Evolutionary conservation across 768 basidiomycete species (phyloP), one percentile per base, ranked within the genome.

Genomic region (Kwoniella heveanensis): DNA sequence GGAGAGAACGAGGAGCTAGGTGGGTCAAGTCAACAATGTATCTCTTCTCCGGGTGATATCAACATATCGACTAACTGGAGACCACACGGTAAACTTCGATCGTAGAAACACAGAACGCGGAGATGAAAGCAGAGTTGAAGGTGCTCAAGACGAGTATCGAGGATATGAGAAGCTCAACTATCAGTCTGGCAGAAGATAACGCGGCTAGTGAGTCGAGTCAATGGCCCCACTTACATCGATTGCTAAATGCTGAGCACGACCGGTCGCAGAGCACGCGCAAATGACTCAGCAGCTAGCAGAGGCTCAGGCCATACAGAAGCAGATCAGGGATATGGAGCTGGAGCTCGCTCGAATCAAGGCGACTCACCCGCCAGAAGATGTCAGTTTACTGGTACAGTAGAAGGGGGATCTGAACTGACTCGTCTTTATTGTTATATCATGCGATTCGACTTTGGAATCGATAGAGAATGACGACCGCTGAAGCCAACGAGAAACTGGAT

Each of bases 271-370:
- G 36, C 72, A 77, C 46, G 55, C 53, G 1, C 24, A 61, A 17
- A 49, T 78, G 30, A 50, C 68, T 1, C 25, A 58, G 24, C 61
- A 69, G 17, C 51, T 74, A 1, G 19, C 67, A 0, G 77, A 79
- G 48, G 73, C 72, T 9, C 64, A 70, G n/a, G 62, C 58, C 1
- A 36, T 77, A 22, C 64, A 70, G 44, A 78, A 77, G 57, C 70
- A 90, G 76, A 91, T 94, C 69, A 85, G 91, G 63, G 91, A 93
- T 73, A 86, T 91, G 36, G 88, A 90, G 36, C 85, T 92, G 3
- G 85, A 88, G 1, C 83, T 94, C 37, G 88, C 88, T 7, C 86
- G 92, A 1, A 86, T 94, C 19, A 86, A 90, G 21, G 88, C 92
- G 68, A 85, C 88, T 1, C 87, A 94, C 69, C 80, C 80, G 0